Conservation (phyloP, 441 rosid species). For the Populus hybrid region DNA sequence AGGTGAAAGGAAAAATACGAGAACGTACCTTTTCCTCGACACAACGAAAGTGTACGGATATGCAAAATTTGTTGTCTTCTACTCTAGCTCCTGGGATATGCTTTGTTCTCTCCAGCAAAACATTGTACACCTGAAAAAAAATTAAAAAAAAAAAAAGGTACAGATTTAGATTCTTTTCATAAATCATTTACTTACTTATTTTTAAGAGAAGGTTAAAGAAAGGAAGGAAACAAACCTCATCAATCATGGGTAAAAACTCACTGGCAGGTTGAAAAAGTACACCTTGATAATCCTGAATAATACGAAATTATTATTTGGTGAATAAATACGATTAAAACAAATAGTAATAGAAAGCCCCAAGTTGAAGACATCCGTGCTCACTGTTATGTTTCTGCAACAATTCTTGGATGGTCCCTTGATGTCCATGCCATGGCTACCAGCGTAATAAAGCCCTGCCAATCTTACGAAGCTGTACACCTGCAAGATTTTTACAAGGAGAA, state of each 20-base stretch:
- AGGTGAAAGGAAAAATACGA: neutral
- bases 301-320: no score
- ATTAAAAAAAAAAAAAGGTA: neutral
- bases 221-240: conserved; percentile 34
- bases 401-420: conserved; percentile 72
- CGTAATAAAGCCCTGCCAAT: conserved; percentile 79
- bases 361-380: conserved; percentile 14
- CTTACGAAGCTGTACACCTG: conserved; percentile 81
- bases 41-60: conserved; percentile 72
- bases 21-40: conserved; percentile 60
- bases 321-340: neutral
- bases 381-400: conserved; percentile 47
- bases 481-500: neutral
- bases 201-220: neutral
- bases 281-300: conserved; percentile 33
- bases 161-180: neutral
- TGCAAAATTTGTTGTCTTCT: conserved; percentile 77
- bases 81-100: conserved; percentile 66
- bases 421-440: conserved; percentile 99
- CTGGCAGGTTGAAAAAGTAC: conserved; percentile 65
- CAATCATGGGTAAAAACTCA: conserved; percentile 61
- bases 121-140: conserved; percentile 51
- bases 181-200: conserved; percentile 14
- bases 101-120: conserved; percentile 57
- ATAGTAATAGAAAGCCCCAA: neutral